These are phyloP conservation scores for Rutstroemia sp. DNA, from an alignment of 2,329 filamentous ascomycete genomes.

Conservation along the genomic window DNA sequence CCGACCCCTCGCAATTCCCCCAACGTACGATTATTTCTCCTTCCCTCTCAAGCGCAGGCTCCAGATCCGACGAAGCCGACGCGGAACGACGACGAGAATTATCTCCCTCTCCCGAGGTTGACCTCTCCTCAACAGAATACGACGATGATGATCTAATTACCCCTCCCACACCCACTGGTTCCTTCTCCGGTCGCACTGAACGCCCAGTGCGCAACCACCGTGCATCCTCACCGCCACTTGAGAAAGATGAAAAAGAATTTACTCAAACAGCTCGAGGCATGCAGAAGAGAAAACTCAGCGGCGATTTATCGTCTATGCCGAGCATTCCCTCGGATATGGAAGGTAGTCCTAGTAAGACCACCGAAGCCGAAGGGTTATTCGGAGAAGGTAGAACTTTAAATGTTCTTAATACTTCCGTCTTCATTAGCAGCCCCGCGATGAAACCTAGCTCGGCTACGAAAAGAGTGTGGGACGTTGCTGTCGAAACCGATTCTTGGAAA, in stretches of 20 bases:
- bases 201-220: slow-evolving; percentile 53
- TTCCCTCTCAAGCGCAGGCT: slow-evolving; percentile 65
- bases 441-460: slow-evolving; percentile 39
- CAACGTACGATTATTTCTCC: slow-evolving; percentile 68
- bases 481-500: slow-evolving; percentile 10
- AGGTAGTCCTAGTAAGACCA: slow-evolving; percentile 20
- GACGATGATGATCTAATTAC: slow-evolving; percentile 62
- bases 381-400: slow-evolving; percentile 27
- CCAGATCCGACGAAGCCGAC: slow-evolving; percentile 66
- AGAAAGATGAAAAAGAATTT: slow-evolving; percentile 94
- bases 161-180: slow-evolving; percentile 56
- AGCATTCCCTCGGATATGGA: slow-evolving; percentile 34
- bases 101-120: slow-evolving; percentile 88
- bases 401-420: slow-evolving; percentile 20
- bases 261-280: slow-evolving; percentile 89
- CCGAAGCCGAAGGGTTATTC: slow-evolving; percentile 25
- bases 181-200: slow-evolving; percentile 45
- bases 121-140: slow-evolving; percentile 80
- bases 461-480: slow-evolving; percentile 37
- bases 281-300: slow-evolving; percentile 48
- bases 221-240: slow-evolving; percentile 79
- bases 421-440: slow-evolving; percentile 47
- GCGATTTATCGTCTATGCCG: slow-evolving; percentile 44
- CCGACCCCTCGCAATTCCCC: slow-evolving; percentile 49
- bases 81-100: slow-evolving; percentile 59